Evolutionary conservation across 495 filamentous ascomycete species (phyloP).

Genomic region (Talaromyces nanjingensis): DNA sequence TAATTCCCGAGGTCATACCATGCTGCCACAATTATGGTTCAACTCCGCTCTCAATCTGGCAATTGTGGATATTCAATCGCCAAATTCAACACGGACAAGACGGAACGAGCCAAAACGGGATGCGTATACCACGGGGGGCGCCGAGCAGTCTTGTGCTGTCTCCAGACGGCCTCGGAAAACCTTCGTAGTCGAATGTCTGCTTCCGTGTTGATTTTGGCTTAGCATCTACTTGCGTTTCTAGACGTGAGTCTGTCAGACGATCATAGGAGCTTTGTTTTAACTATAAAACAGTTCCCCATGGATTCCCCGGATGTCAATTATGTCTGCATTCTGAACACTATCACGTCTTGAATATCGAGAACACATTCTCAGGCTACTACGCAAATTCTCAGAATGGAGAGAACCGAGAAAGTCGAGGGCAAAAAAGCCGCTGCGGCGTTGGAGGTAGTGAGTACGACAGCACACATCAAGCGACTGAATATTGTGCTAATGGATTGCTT

Average conservation of each 20-base stretch:
- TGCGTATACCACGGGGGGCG: not conserved
- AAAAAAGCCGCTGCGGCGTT: not conserved
- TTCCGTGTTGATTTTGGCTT: not conserved
- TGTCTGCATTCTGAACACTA: not conserved
- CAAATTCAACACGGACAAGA: conserved; percentile 1
- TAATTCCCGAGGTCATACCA: not conserved
- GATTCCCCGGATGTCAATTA: not conserved
- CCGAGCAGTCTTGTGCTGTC: not conserved
- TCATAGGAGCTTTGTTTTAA: not conserved
- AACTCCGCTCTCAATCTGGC: not conserved
- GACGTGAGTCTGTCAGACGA: not conserved
- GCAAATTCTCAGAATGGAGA: not conserved
- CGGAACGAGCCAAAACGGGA: not conserved
- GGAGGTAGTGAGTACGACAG: not conserved
- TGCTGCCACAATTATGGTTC: not conserved
- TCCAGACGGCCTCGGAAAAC: not conserved
- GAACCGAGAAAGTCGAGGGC: not conserved
- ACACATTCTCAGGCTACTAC: not conserved
- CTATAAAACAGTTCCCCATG: not conserved
- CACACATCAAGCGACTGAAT: not conserved
- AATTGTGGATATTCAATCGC: not conserved
- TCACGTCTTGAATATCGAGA: not conserved
- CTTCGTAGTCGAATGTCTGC: not conserved
- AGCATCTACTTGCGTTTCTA: not conserved
- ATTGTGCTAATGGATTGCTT: not conserved